Conservation (phyloP, 495 filamentous ascomycete genomes). For the Lasiosphaeria hispida region DNA sequence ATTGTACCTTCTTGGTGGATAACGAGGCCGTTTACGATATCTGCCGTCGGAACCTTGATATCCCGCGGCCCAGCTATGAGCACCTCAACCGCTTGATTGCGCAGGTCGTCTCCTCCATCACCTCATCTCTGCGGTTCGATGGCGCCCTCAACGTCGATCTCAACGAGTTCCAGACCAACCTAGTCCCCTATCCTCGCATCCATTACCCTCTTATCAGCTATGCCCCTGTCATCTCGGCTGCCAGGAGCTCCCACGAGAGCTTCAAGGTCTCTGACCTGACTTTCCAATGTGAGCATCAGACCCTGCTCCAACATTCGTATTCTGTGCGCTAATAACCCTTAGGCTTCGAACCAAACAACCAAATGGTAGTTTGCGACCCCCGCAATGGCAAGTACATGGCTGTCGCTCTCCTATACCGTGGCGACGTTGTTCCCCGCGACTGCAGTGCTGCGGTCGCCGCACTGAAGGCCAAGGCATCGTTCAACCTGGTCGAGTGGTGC, state of each 20-base stretch:
- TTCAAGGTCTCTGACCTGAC: conserved; percentile 87
- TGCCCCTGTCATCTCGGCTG: conserved; percentile 77
- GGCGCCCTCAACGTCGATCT: conserved; percentile 89
- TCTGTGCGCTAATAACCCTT: background rate
- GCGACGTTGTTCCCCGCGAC: conserved; percentile 84
- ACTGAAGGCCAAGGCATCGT: conserved; percentile 81
- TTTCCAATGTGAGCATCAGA: conserved; percentile 69
- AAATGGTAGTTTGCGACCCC: conserved; percentile 93
- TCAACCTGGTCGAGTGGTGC: conserved; percentile 94
- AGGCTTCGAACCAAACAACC: conserved; percentile 92
- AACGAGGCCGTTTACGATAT: conserved; percentile 94
- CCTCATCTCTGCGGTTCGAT: conserved; percentile 84
- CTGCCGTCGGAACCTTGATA: conserved; percentile 84
- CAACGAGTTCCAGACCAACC: conserved; percentile 93
- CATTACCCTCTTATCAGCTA: conserved; percentile 91
- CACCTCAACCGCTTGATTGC: conserved; percentile 89
- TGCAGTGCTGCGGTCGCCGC: conserved; percentile 74
- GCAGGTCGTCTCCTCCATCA: conserved; percentile 90
- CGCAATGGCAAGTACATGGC: conserved; percentile 96
- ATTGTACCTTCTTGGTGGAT: conserved; percentile 90
- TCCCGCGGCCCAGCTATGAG: conserved; percentile 81
- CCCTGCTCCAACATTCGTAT: background rate
- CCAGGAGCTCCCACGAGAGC: conserved; percentile 84
- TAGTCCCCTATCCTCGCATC: conserved; percentile 88
- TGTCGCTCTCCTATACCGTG: conserved; percentile 83